phyloP scores from a whole-genome alignment of 257 asterid species.

The Scutellaria minor region DNA sequence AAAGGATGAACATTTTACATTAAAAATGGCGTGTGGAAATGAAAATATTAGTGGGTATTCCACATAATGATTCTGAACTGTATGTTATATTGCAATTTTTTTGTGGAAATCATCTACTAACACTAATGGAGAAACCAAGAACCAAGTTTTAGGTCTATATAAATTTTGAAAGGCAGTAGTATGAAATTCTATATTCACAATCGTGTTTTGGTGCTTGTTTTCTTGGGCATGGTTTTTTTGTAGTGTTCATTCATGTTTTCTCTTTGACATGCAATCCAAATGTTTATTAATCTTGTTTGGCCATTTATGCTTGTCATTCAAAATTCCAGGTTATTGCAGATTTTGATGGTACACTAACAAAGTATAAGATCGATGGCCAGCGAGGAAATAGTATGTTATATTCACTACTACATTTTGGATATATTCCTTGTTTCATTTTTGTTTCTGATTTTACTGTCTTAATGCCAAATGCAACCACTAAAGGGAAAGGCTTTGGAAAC shows the following conservation, averaged over 20 bases:
- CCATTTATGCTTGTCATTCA: slow-evolving; percentile 28
- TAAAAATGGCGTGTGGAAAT: background rate
- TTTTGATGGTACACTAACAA: slow-evolving; percentile 88
- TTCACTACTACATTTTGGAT: slow-evolving; percentile 20
- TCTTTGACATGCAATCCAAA: slow-evolving; percentile 10
- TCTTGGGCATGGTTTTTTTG: background rate
- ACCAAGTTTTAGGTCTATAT: background rate
- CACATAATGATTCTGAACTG: too few species aligned
- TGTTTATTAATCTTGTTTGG: background rate
- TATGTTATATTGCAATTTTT: too few species aligned
- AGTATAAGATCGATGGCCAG: slow-evolving; percentile 73
- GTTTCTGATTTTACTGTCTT: slow-evolving; percentile 19
- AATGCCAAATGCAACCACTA: slow-evolving; percentile 20
- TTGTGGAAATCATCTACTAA: background rate
- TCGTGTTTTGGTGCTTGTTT: slow-evolving; percentile 15
- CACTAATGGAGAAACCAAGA: background rate
- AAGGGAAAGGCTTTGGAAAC: background rate
- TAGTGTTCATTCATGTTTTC: background rate
- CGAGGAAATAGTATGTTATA: slow-evolving; percentile 80
- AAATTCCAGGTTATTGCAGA: slow-evolving; percentile 79
- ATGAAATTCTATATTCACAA: background rate
- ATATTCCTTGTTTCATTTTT: slow-evolving; percentile 7
- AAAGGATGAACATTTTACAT: background rate
- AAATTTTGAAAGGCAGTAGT: background rate
- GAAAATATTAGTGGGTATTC: background rate